Evolutionary conservation across 2,329 filamentous ascomycete species (phyloP).

Genomic region (Pleoardoris graminearum): DNA sequence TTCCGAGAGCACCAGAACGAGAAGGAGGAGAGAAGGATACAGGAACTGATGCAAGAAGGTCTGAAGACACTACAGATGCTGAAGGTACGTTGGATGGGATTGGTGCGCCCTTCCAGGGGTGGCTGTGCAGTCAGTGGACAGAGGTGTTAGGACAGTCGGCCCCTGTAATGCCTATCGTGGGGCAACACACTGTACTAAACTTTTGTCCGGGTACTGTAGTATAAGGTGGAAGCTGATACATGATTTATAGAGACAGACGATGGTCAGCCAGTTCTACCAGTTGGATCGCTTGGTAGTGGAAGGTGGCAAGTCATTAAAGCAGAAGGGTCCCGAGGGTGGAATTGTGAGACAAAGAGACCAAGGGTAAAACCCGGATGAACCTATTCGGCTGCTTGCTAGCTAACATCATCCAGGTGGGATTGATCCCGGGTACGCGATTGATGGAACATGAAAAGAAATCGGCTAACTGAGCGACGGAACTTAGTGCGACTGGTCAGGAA

Average conservation of each 20-base stretch:
- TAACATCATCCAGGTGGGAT: slow-evolving; percentile 10
- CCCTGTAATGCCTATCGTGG: no score
- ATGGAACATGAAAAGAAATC: background rate
- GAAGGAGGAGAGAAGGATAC: slow-evolving; percentile 73
- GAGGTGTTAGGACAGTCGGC: no score
- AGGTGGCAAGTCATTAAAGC: slow-evolving; percentile 77
- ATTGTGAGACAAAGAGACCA: slow-evolving; percentile 78
- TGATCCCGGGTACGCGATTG: slow-evolving; percentile 1
- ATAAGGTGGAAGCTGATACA: slow-evolving; percentile 44
- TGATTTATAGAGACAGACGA: slow-evolving; percentile 77
- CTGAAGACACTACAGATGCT: slow-evolving; percentile 83
- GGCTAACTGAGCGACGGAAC: background rate
- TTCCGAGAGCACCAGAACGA: slow-evolving; percentile 80
- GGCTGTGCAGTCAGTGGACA: no score
- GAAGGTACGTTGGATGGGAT: slow-evolving; percentile 66
- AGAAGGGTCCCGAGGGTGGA: slow-evolving; percentile 66
- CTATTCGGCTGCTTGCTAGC: background rate
- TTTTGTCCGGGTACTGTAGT: no score
- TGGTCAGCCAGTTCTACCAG: slow-evolving; percentile 94
- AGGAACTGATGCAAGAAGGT: slow-evolving; percentile 88
- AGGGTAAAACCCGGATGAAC: slow-evolving; percentile 60
- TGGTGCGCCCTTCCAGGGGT: no score
- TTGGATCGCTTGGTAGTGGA: slow-evolving; percentile 90
- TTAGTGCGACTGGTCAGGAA: background rate
- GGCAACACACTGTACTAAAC: no score